phyloP scores from a whole-genome alignment of 2,329 filamentous ascomycete species.

The Penicillium digitatum region DNA sequence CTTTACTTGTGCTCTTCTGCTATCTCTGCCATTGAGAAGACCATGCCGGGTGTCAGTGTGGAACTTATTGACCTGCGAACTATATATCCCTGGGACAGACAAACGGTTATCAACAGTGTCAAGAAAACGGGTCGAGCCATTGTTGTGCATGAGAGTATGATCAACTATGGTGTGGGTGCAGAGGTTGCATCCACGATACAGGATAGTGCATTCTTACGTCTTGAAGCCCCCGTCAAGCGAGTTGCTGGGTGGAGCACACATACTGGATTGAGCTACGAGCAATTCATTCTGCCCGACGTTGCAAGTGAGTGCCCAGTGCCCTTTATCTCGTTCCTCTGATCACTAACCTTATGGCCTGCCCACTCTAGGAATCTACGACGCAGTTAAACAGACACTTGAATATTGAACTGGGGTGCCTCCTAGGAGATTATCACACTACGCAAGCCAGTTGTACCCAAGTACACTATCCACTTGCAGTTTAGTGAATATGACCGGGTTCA shows the following conservation, averaged over 20 bases:
- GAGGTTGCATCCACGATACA: constrained; percentile 87
- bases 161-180: constrained; percentile 83
- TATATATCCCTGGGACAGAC: constrained; percentile 86
- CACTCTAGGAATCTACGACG: constrained; percentile 1
- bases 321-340: not conserved
- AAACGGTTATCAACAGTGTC: constrained; percentile 75
- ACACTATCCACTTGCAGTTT: not conserved
- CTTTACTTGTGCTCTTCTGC: constrained; percentile 78
- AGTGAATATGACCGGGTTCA: not conserved
- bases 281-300: constrained; percentile 78
- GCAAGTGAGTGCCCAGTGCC: constrained; percentile 62
- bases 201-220: constrained; percentile 74
- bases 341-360: not conserved
- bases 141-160: constrained; percentile 88
- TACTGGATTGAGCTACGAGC: constrained; percentile 73
- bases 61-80: constrained; percentile 87
- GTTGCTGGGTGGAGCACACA: constrained; percentile 90
- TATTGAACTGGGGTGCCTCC: constrained; percentile 47
- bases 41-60: constrained; percentile 65
- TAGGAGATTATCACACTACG: not conserved
- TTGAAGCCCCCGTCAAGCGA: constrained; percentile 80
- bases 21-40: constrained; percentile 69
- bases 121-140: constrained; percentile 81
- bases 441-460: not conserved
- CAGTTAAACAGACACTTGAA: constrained; percentile 54